These are phyloP conservation scores for Crepidotus variabilis DNA, from an alignment of 768 basidiomycete species.

Conservation along the genomic window DNA sequence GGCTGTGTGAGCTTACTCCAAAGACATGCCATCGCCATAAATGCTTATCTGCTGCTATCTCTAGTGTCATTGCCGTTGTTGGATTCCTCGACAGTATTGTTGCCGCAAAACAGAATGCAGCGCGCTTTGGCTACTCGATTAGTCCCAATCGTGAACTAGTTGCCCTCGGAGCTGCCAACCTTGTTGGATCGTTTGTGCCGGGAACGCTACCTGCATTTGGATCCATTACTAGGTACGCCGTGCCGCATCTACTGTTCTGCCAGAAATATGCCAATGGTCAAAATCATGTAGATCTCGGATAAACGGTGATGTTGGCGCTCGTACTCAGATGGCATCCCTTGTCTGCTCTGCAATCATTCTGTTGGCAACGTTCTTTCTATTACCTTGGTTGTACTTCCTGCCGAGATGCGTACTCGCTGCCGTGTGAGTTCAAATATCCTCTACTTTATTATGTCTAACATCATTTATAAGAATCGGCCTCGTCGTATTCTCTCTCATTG, in stretches of 20 bases:
- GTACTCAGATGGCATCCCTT: constrained; percentile 86
- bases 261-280: neutral
- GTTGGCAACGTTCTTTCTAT: constrained; percentile 83
- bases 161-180: constrained; percentile 83
- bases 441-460: neutral
- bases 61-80: constrained; percentile 71
- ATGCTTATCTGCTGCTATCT: neutral
- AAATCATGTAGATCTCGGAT: constrained; percentile 59
- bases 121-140: constrained; percentile 82
- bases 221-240: constrained; percentile 76
- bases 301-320: constrained; percentile 84
- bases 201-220: constrained; percentile 93
- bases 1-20: constrained; percentile 52
- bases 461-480: constrained; percentile 64
- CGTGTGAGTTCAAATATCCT: constrained; percentile 50
- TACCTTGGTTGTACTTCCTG: constrained; percentile 81
- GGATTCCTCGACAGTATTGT: constrained; percentile 96
- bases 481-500: constrained; percentile 80
- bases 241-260: neutral
- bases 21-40: neutral
- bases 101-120: constrained; percentile 89
- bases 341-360: constrained; percentile 73
- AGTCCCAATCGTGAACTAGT: constrained; percentile 95
- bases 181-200: constrained; percentile 75
- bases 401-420: constrained; percentile 90